Evolutionary conservation across 2,329 filamentous ascomycete species (phyloP), one percentile per base, ranked within the genome.

Genomic region (Aspergillus intermedius): DNA sequence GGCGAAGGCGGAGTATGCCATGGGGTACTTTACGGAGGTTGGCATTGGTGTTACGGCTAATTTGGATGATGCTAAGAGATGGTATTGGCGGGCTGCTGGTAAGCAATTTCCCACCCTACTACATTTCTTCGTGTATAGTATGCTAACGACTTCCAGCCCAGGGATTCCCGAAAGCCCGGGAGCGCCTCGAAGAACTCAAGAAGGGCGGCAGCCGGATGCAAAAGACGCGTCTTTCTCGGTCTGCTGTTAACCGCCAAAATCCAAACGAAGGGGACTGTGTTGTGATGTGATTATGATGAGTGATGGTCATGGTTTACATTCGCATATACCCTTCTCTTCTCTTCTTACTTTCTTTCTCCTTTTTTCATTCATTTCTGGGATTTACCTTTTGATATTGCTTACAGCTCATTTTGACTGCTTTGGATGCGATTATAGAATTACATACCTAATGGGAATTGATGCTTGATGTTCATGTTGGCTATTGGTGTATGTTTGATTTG

Each of bases 41-140:
- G 93, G 93, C 10, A 97, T 98, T 59, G 93, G 93, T 25, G 84
- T 88, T 55, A 77, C 85, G 13, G 83, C 87, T 7, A 94, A 91
- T 66, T 62, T 96, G 59, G 93, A 98, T 61, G 93, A 97, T 71
- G 93, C 91, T 19, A 96, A 95, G 77, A 82, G 90, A 60, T 98
- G 93, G 93, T 98, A 98, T 72, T 96, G 91, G 80, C 80, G 91
- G 67, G 91, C 93, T 70, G 93, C 93, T 65, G 87, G 91, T 96
- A 77, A 82, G 89, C 25, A 5, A 12, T 32, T 10, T 5, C 34
- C 35, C 44, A 4, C 7, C 15, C 44, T 41, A 9, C 34, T 32
- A 48, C 47, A 9, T 21, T 40, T 7, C 25, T 34, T 10, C 21
- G n/a, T 30, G 4, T 41, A 19, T 46, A 9, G 4, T 28, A 43